Evolutionary conservation across 371 early-diverging fungal species (phyloP).

Genomic region (Rhizopus delemar): DNA sequence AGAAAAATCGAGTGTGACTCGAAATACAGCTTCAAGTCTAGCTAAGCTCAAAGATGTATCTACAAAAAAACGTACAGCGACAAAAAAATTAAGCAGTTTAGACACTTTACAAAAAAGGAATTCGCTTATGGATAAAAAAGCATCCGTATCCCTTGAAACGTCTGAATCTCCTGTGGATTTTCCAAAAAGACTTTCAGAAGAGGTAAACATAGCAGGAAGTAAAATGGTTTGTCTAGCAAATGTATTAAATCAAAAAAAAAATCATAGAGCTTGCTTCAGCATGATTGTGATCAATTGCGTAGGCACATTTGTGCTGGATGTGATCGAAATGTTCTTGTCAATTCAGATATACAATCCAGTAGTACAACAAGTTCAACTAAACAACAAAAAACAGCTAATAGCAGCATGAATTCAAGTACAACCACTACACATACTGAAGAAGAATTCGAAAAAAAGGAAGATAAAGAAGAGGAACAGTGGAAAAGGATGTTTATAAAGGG

Average conservation of each 20-base stretch:
- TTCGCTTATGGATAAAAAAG: background rate
- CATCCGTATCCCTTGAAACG: conserved; percentile 11
- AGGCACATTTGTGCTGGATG: conserved; percentile 30
- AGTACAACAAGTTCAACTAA: background rate
- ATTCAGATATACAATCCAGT: conserved; percentile 6
- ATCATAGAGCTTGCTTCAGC: background rate
- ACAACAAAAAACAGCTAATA: background rate
- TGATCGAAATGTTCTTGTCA: conserved; percentile 27
- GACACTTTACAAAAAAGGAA: background rate
- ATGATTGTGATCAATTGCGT: conserved; percentile 11
- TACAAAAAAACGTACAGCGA: too few relatives aligned
- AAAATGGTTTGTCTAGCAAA: too few relatives aligned
- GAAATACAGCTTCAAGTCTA: conserved; percentile 28
- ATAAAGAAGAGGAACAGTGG: conserved; percentile 11
- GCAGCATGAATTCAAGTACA: conserved; percentile 1
- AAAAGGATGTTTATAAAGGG: conserved; percentile 10
- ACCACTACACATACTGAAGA: background rate
- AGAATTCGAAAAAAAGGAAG: background rate
- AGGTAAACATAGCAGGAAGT: conserved; percentile 2
- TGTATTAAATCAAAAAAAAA: background rate
- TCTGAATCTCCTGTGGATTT: conserved; percentile 1
- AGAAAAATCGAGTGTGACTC: background rate
- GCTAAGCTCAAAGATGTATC: conserved; percentile 10
- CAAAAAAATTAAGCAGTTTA: too few relatives aligned
- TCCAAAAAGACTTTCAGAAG: conserved; percentile 6